A percentile compares a stretch with the other conserved stretches of the same genome.
Conservation (phyloP, 768 basidiomycete species). For the Pleurotus eryngii region DNA sequence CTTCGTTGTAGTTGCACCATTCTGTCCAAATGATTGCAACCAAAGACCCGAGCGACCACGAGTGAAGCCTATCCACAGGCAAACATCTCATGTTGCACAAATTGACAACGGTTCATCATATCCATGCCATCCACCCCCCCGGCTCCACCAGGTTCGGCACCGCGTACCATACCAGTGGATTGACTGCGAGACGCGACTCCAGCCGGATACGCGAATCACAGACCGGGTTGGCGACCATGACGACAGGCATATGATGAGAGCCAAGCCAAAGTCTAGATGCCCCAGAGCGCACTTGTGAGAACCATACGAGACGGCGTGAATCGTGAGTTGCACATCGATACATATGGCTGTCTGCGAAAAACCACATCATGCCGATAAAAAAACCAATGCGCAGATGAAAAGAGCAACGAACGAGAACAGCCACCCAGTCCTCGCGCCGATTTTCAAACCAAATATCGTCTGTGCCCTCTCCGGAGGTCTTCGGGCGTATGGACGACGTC, state of each 20-base stretch:
- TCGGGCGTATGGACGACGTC: background rate
- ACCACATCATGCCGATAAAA: slow-evolving; percentile 2
- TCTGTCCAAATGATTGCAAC: no score
- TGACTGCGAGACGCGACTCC: background rate
- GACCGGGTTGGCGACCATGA: background rate
- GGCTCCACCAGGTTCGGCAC: no score
- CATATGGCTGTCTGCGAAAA: background rate
- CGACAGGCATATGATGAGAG: background rate
- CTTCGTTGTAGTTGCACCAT: no score
- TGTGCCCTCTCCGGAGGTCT: slow-evolving; percentile 12
- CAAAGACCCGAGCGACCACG: no score
- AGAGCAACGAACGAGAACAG: background rate
- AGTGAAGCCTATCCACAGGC: no score
- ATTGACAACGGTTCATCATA: no score
- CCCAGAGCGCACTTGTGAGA: background rate
- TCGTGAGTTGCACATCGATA: background rate
- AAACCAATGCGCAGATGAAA: slow-evolving; percentile 8
- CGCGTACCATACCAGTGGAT: background rate
- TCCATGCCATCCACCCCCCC: no score
- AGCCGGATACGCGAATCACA: background rate
- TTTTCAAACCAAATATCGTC: slow-evolving; percentile 42
- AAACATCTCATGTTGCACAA: no score
- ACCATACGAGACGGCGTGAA: background rate
- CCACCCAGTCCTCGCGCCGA: slow-evolving; percentile 54
- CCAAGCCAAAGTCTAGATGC: background rate